These are phyloP conservation scores for Tremellales sp. DNA, from an alignment of 1,284 basidiomycete species.

Conservation along the genomic window DNA sequence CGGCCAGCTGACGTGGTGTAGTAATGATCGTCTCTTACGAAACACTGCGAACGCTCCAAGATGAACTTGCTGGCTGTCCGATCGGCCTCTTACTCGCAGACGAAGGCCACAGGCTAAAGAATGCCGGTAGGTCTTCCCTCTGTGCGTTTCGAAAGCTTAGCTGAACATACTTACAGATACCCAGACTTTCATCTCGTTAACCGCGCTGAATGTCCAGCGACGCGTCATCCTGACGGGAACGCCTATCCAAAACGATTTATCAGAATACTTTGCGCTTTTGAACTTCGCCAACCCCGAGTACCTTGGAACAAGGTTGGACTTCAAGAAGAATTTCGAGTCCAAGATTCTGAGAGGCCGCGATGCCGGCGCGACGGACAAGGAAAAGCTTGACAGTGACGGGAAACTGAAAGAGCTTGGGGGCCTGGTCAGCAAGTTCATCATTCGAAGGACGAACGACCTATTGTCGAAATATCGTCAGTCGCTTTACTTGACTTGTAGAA, in stretches of 20 bases:
- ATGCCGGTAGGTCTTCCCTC: slow-evolving; percentile 63
- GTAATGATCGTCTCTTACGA: slow-evolving; percentile 99
- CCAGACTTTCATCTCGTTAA: slow-evolving; percentile 82
- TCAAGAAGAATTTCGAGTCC: slow-evolving; percentile 95
- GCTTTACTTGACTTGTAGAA: slow-evolving; percentile 2
- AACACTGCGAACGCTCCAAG: slow-evolving; percentile 78
- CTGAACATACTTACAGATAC: no score
- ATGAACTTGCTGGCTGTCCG: slow-evolving; percentile 68
- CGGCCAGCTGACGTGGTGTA: slow-evolving; percentile 35
- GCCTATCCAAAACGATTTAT: slow-evolving; percentile 93
- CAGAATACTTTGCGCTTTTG: slow-evolving; percentile 93
- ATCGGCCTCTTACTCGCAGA: slow-evolving; percentile 93
- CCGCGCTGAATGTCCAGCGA: slow-evolving; percentile 80
- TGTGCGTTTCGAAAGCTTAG: no score
- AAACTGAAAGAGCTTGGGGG: slow-evolving; percentile 91
- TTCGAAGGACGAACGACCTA: slow-evolving; percentile 92
- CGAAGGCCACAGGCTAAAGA: slow-evolving; percentile 96
- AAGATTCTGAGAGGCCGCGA: slow-evolving; percentile 91
- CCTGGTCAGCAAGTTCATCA: slow-evolving; percentile 93
- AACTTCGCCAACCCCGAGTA: slow-evolving; percentile 97
- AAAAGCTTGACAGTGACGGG: slow-evolving; percentile 77
- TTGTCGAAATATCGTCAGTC: slow-evolving; percentile 90
- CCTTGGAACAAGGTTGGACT: slow-evolving; percentile 85
- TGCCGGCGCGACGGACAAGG: slow-evolving; percentile 77
- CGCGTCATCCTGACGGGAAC: slow-evolving; percentile 96